These are phyloP conservation scores for Tephrocybe rancida DNA, from an alignment of 768 basidiomycete genomes.

Conservation along the genomic window DNA sequence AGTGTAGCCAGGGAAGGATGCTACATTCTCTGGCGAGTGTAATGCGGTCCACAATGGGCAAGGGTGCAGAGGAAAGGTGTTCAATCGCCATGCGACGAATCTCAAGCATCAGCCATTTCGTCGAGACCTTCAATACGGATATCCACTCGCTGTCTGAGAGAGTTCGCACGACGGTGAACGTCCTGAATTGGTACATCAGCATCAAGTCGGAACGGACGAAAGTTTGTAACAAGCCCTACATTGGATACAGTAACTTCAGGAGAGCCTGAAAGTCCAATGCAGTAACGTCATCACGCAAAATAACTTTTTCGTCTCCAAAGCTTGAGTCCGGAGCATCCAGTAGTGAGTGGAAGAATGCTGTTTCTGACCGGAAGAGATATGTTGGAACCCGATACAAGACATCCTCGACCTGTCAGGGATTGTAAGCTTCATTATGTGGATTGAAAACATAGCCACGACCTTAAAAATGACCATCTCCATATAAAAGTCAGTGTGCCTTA, in stretches of 20 bases:
- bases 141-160: conserved; percentile 13
- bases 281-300: conserved; percentile 7
- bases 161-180: conserved; percentile 4
- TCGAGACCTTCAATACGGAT: conserved; percentile 14
- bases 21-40: conserved; percentile 6
- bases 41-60: conserved; percentile 6
- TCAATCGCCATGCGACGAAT: conserved; percentile 15
- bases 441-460: background rate
- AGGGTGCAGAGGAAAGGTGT: conserved; percentile 3
- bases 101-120: conserved; percentile 16
- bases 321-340: background rate
- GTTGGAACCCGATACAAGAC: conserved; percentile 7
- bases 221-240: background rate
- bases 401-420: conserved; percentile 8
- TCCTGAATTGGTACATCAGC: background rate
- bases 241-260: conserved; percentile 15
- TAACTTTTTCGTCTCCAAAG: background rate
- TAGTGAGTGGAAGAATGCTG: conserved; percentile 5
- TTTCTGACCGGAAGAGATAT: conserved; percentile 7
- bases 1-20: conserved; percentile 10
- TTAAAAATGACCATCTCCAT: conserved; percentile 10
- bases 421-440: background rate
- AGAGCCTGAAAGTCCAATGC: conserved; percentile 13
- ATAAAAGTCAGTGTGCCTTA: conserved; percentile 5
- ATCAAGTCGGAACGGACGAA: background rate